Evolutionary conservation across 192 early-diverging fungal genomes (phyloP).

Genomic region (Bifiguratus adelaidae): DNA sequence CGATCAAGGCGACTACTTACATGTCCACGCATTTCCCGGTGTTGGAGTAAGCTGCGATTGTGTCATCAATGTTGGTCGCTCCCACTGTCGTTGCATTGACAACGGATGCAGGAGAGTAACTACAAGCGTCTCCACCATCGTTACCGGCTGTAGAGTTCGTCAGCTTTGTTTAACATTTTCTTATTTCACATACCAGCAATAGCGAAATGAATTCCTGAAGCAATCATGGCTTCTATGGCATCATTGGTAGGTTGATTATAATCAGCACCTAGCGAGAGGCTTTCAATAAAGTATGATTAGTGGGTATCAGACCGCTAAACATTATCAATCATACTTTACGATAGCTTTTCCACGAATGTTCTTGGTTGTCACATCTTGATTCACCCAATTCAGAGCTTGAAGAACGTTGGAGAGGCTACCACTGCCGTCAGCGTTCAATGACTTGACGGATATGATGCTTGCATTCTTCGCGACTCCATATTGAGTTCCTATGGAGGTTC

Average conservation of each 20-base stretch:
- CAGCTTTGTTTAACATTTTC: background rate
- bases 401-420: constrained; percentile 35
- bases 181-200: constrained; percentile 20
- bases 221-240: constrained; percentile 35
- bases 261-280: constrained; percentile 39
- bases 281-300: background rate
- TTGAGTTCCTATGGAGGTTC: constrained; percentile 14
- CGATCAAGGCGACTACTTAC: constrained; percentile 5
- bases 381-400: constrained; percentile 37
- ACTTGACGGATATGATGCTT: constrained; percentile 39
- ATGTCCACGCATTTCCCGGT: constrained; percentile 43
- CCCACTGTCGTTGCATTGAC: constrained; percentile 40
- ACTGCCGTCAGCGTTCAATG: constrained; percentile 31
- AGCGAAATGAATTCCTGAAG: constrained; percentile 33
- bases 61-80: constrained; percentile 51
- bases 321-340: constrained; percentile 21
- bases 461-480: constrained; percentile 52
- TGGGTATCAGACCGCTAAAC: background rate
- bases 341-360: constrained; percentile 14
- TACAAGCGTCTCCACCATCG: constrained; percentile 43
- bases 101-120: constrained; percentile 42
- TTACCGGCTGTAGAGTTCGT: constrained; percentile 33
- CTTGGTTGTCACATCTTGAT: constrained; percentile 21
- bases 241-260: constrained; percentile 31
- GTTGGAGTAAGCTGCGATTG: constrained; percentile 41